Evolutionary conservation across 176 grass and related monocot species (phyloP), one percentile per base, ranked within the genome.

Genomic region (Raddia distichophylla): DNA sequence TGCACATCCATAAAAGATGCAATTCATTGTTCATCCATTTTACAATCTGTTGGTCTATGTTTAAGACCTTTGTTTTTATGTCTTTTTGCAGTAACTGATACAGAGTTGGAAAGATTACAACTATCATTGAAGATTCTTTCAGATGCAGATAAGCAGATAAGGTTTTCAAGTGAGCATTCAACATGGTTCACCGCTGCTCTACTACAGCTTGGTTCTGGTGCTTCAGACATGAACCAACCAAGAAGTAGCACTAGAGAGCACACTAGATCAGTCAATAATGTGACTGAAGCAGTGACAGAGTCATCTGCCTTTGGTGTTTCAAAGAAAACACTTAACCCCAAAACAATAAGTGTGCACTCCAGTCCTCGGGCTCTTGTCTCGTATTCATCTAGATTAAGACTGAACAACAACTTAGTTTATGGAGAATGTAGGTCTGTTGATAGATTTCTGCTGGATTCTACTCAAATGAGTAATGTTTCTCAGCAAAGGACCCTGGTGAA

Each of bases 91-190:
- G 94, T 97, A 91, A 97, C 84, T 15, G 89, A 91, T 77, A 78
- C 68, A 57, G 94, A 97, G 54, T 71, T 97, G 65, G 91, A 97
- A 82, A 97, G 84, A 72, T 49, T 97, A 67, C 89, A 91, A 66
- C 91, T 91, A 89, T 91, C 94, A 68, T 57, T 97, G 74, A 97
- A 93, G 84, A 91, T 97, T 89, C 94, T 97, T 56, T 97, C 91
- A 72, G 94, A 93, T 82, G 94, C 94, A 40, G 91, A 93, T 86
- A 97, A 89, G 27, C 94, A 97, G 78, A 89, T 97, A 84, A 80
- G 91, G 34, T 74, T 91, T 78, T 97, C 94, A 70, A 89, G 81
- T 83, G 94, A 97, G 64, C 88, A 89, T 13, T 90, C 91, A 48
- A 93, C 86, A 65, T 97, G 94, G 94, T 97, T 93, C 67, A 93